These are phyloP conservation scores for Lasiodiplodia hormozganensis DNA, from an alignment of 2,329 filamentous ascomycete genomes.

Conservation along the genomic window DNA sequence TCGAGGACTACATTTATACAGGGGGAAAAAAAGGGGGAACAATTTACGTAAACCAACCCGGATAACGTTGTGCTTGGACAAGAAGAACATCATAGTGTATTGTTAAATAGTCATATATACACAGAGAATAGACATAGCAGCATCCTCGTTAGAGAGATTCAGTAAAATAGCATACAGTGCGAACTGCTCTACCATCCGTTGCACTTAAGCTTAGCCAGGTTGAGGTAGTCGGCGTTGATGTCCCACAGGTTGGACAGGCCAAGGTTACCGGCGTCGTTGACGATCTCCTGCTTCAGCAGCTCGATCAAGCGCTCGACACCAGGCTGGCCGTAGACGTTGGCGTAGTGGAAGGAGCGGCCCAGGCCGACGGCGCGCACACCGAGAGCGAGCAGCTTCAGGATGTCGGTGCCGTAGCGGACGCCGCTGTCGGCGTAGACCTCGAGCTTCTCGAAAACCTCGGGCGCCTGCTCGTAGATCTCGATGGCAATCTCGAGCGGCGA, in stretches of 20 bases:
- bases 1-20: too few relatives aligned
- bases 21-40: too few relatives aligned
- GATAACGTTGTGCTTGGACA: too few relatives aligned
- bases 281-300: constrained; percentile 60
- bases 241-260: constrained; percentile 14
- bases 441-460: constrained; percentile 48
- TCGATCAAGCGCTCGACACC: constrained; percentile 65
- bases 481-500: constrained; percentile 77
- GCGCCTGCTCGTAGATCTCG: constrained; percentile 68
- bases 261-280: constrained; percentile 43
- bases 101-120: not conserved
- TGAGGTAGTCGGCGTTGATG: constrained; percentile 14
- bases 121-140: not conserved
- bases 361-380: constrained; percentile 53
- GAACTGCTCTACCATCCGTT: constrained; percentile 2
- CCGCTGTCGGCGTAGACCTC: constrained; percentile 52
- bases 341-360: constrained; percentile 59
- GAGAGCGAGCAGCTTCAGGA: constrained; percentile 48
- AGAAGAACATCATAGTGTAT: not conserved
- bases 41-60: too few relatives aligned
- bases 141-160: not conserved
- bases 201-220: constrained; percentile 13
- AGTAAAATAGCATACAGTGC: not conserved
- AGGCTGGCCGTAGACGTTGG: constrained; percentile 63
- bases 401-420: constrained; percentile 48